Evolutionary conservation across 2,329 filamentous ascomycete genomes (phyloP).

Genomic region (Fusarium anguioides): DNA sequence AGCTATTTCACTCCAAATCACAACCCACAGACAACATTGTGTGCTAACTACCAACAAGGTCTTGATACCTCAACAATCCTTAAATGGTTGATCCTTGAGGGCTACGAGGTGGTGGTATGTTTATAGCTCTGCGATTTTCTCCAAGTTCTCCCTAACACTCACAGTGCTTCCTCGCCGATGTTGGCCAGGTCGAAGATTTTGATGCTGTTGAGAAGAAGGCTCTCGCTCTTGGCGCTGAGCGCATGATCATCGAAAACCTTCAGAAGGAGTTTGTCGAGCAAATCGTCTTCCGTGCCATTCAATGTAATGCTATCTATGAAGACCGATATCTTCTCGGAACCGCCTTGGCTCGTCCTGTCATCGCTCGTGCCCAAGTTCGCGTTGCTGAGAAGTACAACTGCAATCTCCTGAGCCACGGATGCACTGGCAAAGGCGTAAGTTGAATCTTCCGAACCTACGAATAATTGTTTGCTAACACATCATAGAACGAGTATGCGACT

Average conservation of each 20-base stretch:
- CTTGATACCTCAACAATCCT: constrained; percentile 57
- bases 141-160: constrained; percentile 20
- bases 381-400: constrained; percentile 54
- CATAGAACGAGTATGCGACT: constrained; percentile 46
- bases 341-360: constrained; percentile 72
- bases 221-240: constrained; percentile 47
- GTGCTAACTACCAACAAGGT: constrained; percentile 37
- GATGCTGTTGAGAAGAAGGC: constrained; percentile 77
- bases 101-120: constrained; percentile 34
- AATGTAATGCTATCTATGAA: constrained; percentile 57
- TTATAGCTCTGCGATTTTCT: background rate
- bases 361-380: constrained; percentile 63
- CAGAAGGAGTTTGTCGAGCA: constrained; percentile 79
- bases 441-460: background rate
- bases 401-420: constrained; percentile 60
- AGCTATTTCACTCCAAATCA: background rate
- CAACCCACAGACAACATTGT: background rate
- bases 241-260: constrained; percentile 69
- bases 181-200: constrained; percentile 77
- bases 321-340: constrained; percentile 62
- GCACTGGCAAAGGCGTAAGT: constrained; percentile 71
- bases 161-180: constrained; percentile 66
- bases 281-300: constrained; percentile 79
- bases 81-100: constrained; percentile 52
- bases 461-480: constrained; percentile 2